Evolutionary conservation across 345 rosid genomes (phyloP).

Genomic region (Crucihimalaya himalaica): DNA sequence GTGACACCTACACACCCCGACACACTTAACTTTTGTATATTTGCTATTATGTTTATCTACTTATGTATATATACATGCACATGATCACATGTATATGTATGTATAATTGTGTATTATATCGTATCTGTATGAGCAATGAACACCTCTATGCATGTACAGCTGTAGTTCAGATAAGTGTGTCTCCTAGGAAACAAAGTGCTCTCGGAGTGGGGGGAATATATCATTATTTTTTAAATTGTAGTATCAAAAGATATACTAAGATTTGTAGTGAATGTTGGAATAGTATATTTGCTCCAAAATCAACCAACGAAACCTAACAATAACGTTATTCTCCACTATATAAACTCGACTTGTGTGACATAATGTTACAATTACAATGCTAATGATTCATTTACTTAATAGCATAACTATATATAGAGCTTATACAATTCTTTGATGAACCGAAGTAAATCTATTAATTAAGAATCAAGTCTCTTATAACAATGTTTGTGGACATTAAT

Average conservation of each 20-base stretch:
- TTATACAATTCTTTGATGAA: background rate
- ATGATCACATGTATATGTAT: constrained; percentile 30
- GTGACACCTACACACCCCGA: constrained; percentile 40
- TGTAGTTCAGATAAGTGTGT: constrained; percentile 50
- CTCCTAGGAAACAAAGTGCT: constrained; percentile 57
- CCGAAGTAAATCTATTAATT: background rate
- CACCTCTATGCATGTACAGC: constrained; percentile 40
- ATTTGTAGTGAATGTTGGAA: constrained; percentile 9
- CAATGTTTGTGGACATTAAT: background rate
- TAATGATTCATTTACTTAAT: background rate
- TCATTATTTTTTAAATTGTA: background rate
- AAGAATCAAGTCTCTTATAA: background rate
- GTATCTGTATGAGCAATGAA: background rate
- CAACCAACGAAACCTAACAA: constrained; percentile 11
- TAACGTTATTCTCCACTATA: constrained; percentile 17
- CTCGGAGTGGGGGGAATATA: constrained; percentile 27
- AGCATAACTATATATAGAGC: background rate
- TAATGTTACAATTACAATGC: constrained; percentile 1
- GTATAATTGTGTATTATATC: background rate
- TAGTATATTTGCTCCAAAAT: constrained; percentile 16
- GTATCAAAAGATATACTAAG: background rate
- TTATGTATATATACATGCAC: constrained; percentile 36
- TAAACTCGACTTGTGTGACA: background rate
- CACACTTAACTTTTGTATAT: constrained; percentile 36
- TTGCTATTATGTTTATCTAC: constrained; percentile 33